Base-by-base conservation (phyloP, 176 grass and related monocot genomes). In the Raddia guianensis region DNA sequence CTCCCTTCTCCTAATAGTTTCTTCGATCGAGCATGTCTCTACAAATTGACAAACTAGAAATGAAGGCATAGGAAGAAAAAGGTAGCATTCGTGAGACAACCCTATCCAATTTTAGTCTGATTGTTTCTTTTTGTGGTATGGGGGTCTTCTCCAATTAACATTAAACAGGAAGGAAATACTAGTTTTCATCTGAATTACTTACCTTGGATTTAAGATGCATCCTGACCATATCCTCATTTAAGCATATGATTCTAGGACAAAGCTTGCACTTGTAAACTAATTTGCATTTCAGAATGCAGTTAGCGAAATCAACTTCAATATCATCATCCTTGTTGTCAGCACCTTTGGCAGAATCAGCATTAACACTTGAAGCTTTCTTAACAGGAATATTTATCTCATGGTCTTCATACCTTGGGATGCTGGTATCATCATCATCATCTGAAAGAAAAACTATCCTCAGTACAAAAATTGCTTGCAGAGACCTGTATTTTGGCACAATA, bases 141-240 rank as follows among this genome's bases (percentile, higher is more conserved):
- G 33, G n/a, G 5, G 14, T 43, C n/a, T 69, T 47, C 51, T 48
- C 13, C 19, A 5, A 12, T 47, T 3, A 69, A 80, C 3, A 12
- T 49, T 55, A 70, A 70, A 70, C 47, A 66, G 20, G 14, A 47
- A 42, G 3, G 72, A 82, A 76, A 72, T 5, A 87, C n/a, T 46
- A 19, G 9, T 42, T 73, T 43, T 70, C 77, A n/a, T 70, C 49
- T 19, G 50, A 66, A 57, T 13, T 34, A 80, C 43, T 80, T 73
- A 98, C 95, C 92, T 98, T 98, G 56, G 95, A 98, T 81, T 87
- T 82, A 40, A 98, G 84, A 91, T 98, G 96, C 77, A 87, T 64
- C 77, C 75, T 98, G 49, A 93, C 68, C 75, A 91, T 93, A 45
- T 91, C 85, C 42, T 93, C 88, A 72, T 83, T 95, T 89, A 98